Percentiles rank a stretch among this genome's conserved stretches.
Conservation (phyloP, 352 stramenopile genomes). For the Elongisporangium prolatum region DNA sequence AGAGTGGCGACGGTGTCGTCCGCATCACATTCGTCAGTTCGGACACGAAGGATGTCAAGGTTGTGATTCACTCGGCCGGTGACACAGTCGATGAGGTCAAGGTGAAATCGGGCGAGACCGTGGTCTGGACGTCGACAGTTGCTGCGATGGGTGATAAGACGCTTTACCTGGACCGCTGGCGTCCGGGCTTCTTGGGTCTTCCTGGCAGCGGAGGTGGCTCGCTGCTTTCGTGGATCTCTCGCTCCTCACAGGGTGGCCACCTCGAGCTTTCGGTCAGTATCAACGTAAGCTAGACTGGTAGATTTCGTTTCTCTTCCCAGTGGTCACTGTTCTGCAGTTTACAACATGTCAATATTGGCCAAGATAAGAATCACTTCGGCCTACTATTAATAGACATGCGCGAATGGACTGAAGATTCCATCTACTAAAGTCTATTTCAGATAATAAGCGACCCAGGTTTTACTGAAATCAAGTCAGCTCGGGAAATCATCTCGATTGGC, state of each 20-base stretch:
- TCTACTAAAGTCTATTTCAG: too few relatives aligned
- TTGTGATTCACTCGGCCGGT: slow-evolving; percentile 50
- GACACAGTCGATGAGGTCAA: slow-evolving; percentile 36
- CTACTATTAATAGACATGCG: too few relatives aligned
- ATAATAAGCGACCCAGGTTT: too few relatives aligned
- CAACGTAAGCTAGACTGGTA: slow-evolving; percentile 43
- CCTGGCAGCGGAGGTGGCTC: slow-evolving; percentile 56
- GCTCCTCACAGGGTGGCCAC: slow-evolving; percentile 28
- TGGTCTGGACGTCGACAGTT: slow-evolving; percentile 30
- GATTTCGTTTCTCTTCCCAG: too few relatives aligned
- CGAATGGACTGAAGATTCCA: too few relatives aligned
- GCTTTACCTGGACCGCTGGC: slow-evolving; percentile 67
- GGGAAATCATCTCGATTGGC: too few relatives aligned
- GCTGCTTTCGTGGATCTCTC: slow-evolving; percentile 52
- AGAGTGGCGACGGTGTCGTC: slow-evolving; percentile 31
- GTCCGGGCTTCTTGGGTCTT: slow-evolving; percentile 44
- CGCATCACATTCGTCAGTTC: slow-evolving; percentile 35
- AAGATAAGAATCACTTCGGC: too few relatives aligned
- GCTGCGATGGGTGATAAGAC: slow-evolving; percentile 40
- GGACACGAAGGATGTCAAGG: slow-evolving; percentile 37
- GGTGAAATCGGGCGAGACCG: slow-evolving; percentile 25
- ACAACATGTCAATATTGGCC: too few relatives aligned
- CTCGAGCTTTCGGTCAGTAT: slow-evolving; percentile 41
- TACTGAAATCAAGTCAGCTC: too few relatives aligned
- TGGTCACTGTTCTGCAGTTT: too few relatives aligned